These are phyloP conservation scores for Noccaea bulbosa DNA, from an alignment of 345 rosid genomes.

Conservation along the genomic window DNA sequence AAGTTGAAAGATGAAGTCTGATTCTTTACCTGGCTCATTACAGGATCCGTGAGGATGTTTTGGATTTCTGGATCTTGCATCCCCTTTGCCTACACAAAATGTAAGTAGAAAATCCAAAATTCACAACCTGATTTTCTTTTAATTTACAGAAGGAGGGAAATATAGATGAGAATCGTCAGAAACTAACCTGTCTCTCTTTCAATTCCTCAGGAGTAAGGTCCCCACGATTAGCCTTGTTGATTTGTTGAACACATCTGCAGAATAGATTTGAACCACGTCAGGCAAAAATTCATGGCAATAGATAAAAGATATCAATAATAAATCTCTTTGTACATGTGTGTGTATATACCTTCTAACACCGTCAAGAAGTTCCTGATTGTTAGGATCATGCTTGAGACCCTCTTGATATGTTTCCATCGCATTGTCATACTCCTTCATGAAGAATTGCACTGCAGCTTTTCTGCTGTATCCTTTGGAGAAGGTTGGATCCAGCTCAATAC, in stretches of 20 bases:
- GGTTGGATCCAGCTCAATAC: conserved; percentile 91
- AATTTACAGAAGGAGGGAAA: neutral
- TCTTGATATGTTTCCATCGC: conserved; percentile 84
- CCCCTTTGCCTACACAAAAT: conserved; percentile 70
- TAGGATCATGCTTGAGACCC: conserved; percentile 82
- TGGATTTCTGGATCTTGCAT: conserved; percentile 97
- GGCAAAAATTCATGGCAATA: neutral
- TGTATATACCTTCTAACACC: conserved; percentile 70
- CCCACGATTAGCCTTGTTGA: conserved; percentile 87
- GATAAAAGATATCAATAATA: conserved; percentile 2
- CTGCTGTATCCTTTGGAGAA: conserved; percentile 88
- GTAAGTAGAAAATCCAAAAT: neutral
- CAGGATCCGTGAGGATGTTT: conserved; percentile 91
- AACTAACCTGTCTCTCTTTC: conserved; percentile 89
- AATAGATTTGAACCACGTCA: conserved; percentile 11
- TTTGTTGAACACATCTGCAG: conserved; percentile 73
- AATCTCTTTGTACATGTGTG: neutral
- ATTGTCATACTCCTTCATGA: conserved; percentile 89
- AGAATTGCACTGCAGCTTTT: conserved; percentile 84
- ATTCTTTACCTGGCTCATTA: conserved; percentile 83
- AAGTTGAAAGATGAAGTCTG: conserved; percentile 16
- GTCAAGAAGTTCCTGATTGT: conserved; percentile 81
- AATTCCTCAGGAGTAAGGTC: conserved; percentile 84
- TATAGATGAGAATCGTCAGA: conserved; percentile 7
- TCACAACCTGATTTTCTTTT: neutral